Percentiles rank a stretch among this genome's conserved stretches.
Evolutionary conservation across 495 filamentous ascomycete species (phyloP).

Genomic region (Tirmania nivea): DNA sequence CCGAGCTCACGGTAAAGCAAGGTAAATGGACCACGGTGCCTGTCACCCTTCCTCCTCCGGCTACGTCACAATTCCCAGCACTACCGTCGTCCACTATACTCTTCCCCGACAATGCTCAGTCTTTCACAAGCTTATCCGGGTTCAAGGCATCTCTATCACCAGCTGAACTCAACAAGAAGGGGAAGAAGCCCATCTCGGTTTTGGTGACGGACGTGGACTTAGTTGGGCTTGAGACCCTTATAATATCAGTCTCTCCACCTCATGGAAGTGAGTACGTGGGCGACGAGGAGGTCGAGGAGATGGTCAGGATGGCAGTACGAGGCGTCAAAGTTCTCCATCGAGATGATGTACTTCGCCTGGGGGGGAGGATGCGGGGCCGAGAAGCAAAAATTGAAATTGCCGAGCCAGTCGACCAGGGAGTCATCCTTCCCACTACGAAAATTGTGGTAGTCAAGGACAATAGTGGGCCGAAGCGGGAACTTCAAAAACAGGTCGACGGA

Average conservation of each 20-base stretch:
- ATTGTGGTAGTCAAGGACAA: constrained; percentile 41
- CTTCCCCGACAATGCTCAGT: constrained; percentile 59
- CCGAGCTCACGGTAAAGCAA: constrained; percentile 32
- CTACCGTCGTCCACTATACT: constrained; percentile 53
- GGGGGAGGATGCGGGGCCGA: constrained; percentile 36
- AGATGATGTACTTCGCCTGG: constrained; percentile 64
- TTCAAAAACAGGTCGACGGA: constrained; percentile 19
- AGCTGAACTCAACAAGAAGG: constrained; percentile 38
- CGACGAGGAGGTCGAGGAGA: constrained; percentile 40
- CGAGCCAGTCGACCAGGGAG: constrained; percentile 64
- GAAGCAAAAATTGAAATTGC: constrained; percentile 45
- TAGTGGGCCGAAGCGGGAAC: constrained; percentile 21
- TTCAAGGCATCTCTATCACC: constrained; percentile 27
- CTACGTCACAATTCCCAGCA: constrained; percentile 26
- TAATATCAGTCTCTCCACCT: constrained; percentile 34
- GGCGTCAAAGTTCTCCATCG: constrained; percentile 60
- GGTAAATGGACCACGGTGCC: constrained; percentile 63
- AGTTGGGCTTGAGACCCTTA: constrained; percentile 58
- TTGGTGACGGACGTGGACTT: constrained; percentile 60
- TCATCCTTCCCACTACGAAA: constrained; percentile 45
- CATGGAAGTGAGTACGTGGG: constrained; percentile 31
- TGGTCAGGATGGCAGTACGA: constrained; percentile 25
- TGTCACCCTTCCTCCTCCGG: constrained; percentile 28
- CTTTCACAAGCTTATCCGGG: constrained; percentile 44
- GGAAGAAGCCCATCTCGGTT: constrained; percentile 50